Conservation (phyloP, 495 filamentous ascomycete species). For the Penicillium silybi region DNA sequence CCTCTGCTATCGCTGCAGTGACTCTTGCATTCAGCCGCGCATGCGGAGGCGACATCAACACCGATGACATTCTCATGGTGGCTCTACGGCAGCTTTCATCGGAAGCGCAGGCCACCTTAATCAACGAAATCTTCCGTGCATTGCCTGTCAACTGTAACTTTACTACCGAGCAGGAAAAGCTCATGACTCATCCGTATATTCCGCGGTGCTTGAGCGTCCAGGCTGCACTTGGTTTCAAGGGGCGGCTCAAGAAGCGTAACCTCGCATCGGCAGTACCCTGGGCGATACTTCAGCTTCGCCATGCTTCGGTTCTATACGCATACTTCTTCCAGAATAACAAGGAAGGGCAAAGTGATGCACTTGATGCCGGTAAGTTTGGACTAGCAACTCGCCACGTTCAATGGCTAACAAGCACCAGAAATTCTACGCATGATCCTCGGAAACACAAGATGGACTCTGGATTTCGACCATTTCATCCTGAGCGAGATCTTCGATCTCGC, state of each 20-base stretch:
- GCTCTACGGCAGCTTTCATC: slow-evolving; percentile 47
- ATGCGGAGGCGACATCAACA: slow-evolving; percentile 52
- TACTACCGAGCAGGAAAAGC: slow-evolving; percentile 62
- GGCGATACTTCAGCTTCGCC: slow-evolving; percentile 66
- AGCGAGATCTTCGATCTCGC: slow-evolving; percentile 63
- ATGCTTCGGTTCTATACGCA: slow-evolving; percentile 62
- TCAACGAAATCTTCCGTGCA: slow-evolving; percentile 62
- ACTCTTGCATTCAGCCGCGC: slow-evolving; percentile 57
- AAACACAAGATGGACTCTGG: slow-evolving; percentile 60
- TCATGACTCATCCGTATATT: slow-evolving; percentile 64
- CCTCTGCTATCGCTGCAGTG: slow-evolving; percentile 54
- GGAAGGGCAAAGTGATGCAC: slow-evolving; percentile 49
- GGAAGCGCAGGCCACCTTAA: slow-evolving; percentile 47
- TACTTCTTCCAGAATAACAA: slow-evolving; percentile 52
- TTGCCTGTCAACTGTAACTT: slow-evolving; percentile 68
- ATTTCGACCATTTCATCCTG: slow-evolving; percentile 64
- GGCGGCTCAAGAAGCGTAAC: slow-evolving; percentile 53
- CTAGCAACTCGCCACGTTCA: neutral
- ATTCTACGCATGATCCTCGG: slow-evolving; percentile 40
- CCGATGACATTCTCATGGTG: slow-evolving; percentile 72
- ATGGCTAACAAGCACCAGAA: slow-evolving; percentile 24
- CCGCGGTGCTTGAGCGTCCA: slow-evolving; percentile 68
- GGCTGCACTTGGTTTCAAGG: slow-evolving; percentile 62
- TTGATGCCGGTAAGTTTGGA: slow-evolving; percentile 55
- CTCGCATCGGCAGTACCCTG: slow-evolving; percentile 69